Base-by-base conservation (phyloP, 345 rosid species). In the Citrus reticulata region DNA sequence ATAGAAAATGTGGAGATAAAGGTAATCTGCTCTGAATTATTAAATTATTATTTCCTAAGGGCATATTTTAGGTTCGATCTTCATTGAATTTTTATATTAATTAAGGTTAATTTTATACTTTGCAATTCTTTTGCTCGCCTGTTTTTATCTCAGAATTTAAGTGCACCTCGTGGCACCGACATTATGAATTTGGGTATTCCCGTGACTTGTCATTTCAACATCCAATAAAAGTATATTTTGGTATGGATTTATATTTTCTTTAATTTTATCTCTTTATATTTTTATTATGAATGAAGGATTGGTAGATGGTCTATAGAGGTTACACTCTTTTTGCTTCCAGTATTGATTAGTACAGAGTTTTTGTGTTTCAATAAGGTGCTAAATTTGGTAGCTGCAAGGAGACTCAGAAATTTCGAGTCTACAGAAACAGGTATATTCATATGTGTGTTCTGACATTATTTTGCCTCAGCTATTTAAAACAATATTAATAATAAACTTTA, bases 161-260 rank as follows among this genome's bases (percentile, higher is more conserved):
- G 84, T 90, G 97, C 86, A 81, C 97, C 79, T 84, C 91, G 35
- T 96, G 99, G 99, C 73, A 77, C 73, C 84, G 87, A 57, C 89
- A 93, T 84, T 91, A 91, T 32, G 82, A 92, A 82, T 88, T 87
- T 86, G 95, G 97, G 64, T 91, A 91, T 82, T 80, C 85, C 13
- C 99, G 99, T 81, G 86, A 89, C 55, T 88, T 91, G 73, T 91
- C 91, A 77, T 96, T 96, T 90, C 94, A 89, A 71, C 99, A 96
- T 90, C 99, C 99, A 19, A 94, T 96, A 81, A 94, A 94, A 89
- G 79, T 96, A 60, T 96, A 94, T 85, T 89, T 96, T 86, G 99
- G 99, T 96, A 90, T 75, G 86, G 58, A 57, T 51, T 34, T 80
- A 61, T 70, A 37, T 59, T 61, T 67, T 55, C 9, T 59, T 29